Evolutionary conservation across 164 flowering plant genomes (phyloP).

Genomic region (Liriodendron chinense): DNA sequence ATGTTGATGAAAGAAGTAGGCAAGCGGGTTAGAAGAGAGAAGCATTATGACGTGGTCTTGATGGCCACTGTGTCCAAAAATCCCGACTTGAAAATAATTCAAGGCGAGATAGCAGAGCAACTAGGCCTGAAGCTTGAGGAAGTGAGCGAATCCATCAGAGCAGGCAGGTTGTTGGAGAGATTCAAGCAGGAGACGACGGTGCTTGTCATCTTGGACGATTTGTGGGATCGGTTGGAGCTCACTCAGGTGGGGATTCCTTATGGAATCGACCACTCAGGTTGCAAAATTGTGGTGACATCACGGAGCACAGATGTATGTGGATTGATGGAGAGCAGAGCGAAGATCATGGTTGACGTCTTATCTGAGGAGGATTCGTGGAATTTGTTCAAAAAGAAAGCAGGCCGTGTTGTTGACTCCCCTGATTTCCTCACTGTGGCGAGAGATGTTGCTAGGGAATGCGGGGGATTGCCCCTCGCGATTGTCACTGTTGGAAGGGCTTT

Average conservation of each 20-base stretch:
- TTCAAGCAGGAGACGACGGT: slow-evolving; percentile 5
- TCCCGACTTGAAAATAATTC: background rate
- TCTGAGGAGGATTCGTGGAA: slow-evolving; percentile 1
- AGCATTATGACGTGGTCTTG: background rate
- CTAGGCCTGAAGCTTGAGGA: background rate
- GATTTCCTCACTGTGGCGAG: background rate
- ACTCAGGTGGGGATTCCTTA: slow-evolving; percentile 8
- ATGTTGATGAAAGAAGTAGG: background rate
- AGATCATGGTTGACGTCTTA: background rate
- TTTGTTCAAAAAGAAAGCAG: slow-evolving; percentile 6
- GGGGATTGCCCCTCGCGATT: slow-evolving; percentile 6
- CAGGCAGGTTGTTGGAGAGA: background rate
- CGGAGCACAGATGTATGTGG: background rate
- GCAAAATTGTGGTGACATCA: slow-evolving; percentile 8
- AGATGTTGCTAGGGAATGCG: slow-evolving; percentile 8
- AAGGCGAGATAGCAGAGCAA: background rate
- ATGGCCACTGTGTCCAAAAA: background rate
- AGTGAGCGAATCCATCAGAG: background rate
- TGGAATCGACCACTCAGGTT: background rate
- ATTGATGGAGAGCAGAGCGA: background rate
- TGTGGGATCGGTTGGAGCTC: slow-evolving; percentile 12
- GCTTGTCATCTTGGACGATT: slow-evolving; percentile 15
- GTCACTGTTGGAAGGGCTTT: background rate
- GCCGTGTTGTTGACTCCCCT: background rate
- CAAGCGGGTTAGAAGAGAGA: background rate